phyloP scores from a whole-genome alignment of 2,329 filamentous ascomycete species.

The Orbilia ellipsospora region DNA sequence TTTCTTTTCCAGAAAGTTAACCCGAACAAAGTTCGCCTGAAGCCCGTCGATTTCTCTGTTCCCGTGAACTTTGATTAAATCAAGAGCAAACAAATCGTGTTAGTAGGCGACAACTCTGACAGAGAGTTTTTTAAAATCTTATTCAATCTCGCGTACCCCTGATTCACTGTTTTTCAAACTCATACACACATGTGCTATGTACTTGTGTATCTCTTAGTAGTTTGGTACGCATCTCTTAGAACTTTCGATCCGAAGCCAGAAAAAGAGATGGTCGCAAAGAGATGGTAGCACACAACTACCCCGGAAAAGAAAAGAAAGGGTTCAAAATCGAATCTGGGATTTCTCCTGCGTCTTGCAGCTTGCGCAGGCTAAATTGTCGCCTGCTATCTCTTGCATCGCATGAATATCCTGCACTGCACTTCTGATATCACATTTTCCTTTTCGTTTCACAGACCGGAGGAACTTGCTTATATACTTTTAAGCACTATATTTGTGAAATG shows the following conservation, averaged over 20 bases:
- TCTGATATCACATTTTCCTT: slow-evolving; percentile 13
- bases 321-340: background rate
- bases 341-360: slow-evolving; percentile 35
- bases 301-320: slow-evolving; percentile 13
- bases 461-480: too few relatives aligned
- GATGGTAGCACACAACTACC: background rate
- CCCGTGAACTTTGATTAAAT: too few relatives aligned
- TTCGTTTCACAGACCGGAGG: background rate
- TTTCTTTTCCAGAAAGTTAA: background rate
- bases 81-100: too few relatives aligned
- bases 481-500: too few relatives aligned
- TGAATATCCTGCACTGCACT: background rate
- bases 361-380: slow-evolving; percentile 25
- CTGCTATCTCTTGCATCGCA: slow-evolving; percentile 24
- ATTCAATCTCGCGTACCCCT: slow-evolving; percentile 2
- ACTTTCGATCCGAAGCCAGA: background rate
- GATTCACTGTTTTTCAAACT: slow-evolving; percentile 20
- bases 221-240: too few relatives aligned
- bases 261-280: background rate
- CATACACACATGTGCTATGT: background rate
- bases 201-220: background rate
- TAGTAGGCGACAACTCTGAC: background rate
- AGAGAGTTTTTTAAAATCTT: slow-evolving; percentile 4
- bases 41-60: background rate
- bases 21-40: background rate